Evolutionary conservation across 129 eudicot genomes (phyloP).

Genomic region (Lactuca saligna): DNA sequence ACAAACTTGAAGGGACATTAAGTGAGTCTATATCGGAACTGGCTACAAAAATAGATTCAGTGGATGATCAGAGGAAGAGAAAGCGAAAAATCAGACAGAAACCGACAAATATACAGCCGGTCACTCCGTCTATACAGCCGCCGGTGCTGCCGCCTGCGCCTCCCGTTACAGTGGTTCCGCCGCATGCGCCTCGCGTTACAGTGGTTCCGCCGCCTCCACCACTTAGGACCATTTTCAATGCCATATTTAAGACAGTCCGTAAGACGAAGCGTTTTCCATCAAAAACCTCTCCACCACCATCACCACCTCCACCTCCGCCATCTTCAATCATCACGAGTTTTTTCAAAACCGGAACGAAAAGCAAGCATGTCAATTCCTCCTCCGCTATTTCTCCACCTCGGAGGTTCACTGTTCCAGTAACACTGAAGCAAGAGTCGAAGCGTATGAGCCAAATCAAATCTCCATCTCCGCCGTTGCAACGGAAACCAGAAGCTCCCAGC

Average conservation of each 20-base stretch:
- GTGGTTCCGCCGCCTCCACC: constrained; percentile 31
- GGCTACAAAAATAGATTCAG: constrained; percentile 44
- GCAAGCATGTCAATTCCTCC: constrained; percentile 29
- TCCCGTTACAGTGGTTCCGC: not conserved
- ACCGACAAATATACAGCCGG: constrained; percentile 3
- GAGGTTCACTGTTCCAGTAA: not conserved
- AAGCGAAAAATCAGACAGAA: constrained; percentile 29
- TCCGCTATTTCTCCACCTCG: constrained; percentile 28
- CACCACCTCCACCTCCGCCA: constrained; percentile 23
- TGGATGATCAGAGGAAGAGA: constrained; percentile 45
- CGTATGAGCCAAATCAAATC: constrained; percentile 8
- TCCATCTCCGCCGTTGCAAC: constrained; percentile 33
- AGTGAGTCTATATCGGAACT: constrained; percentile 46
- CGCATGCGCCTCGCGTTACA: too few species aligned
- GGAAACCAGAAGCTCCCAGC: constrained; percentile 5
- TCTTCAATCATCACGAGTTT: constrained; percentile 34
- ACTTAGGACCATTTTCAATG: constrained; percentile 29
- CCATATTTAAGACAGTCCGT: constrained; percentile 31
- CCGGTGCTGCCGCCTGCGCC: not conserved
- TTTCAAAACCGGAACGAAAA: constrained; percentile 36
- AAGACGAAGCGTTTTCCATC: constrained; percentile 32
- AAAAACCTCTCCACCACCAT: constrained; percentile 23
- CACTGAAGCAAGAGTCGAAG: not conserved
- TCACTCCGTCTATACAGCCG: constrained; percentile 23
- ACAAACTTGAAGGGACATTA: constrained; percentile 25